Evolutionary conservation across 805 yeast species (phyloP).

Genomic region (Metschnikowia matae): DNA sequence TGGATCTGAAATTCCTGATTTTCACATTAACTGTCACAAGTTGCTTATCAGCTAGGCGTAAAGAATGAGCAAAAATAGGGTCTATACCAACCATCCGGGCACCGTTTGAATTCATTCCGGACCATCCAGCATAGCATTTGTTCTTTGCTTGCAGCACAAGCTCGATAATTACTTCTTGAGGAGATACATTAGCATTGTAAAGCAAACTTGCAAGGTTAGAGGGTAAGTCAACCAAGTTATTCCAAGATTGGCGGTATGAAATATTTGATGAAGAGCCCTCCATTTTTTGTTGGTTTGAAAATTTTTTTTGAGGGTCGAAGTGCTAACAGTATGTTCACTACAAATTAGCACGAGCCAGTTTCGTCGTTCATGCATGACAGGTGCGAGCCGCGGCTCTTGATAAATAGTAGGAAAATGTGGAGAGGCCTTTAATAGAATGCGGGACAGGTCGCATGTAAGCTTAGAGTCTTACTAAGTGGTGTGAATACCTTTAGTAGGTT

Average conservation of each 20-base stretch:
- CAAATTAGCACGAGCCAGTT: background rate
- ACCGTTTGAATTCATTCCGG: slow-evolving; percentile 46
- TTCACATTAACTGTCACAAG: slow-evolving; percentile 41
- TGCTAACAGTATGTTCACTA: background rate
- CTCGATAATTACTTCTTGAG: slow-evolving; percentile 58
- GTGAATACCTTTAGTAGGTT: background rate
- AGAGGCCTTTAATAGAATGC: background rate
- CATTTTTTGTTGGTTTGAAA: slow-evolving; percentile 19
- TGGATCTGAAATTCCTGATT: slow-evolving; percentile 48
- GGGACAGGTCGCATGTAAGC: background rate
- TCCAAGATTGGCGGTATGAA: slow-evolving; percentile 32
- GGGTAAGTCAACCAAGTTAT: slow-evolving; percentile 56
- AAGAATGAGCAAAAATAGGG: slow-evolving; percentile 54
- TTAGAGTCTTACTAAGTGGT: background rate
- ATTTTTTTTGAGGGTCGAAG: background rate
- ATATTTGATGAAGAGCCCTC: slow-evolving; percentile 32
- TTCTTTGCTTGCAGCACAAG: slow-evolving; percentile 24
- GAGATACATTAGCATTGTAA: slow-evolving; percentile 48
- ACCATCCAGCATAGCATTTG: slow-evolving; percentile 57
- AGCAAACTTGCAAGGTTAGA: slow-evolving; percentile 41
- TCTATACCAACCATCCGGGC: slow-evolving; percentile 54
- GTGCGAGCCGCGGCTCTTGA: slow-evolving; percentile 4
- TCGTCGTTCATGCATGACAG: slow-evolving; percentile 6
- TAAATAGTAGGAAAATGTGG: background rate
- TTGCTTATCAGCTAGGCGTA: slow-evolving; percentile 44